These are phyloP conservation scores for Ceratocystis lukuohia DNA, from an alignment of 2,329 filamentous ascomycete species.

Conservation along the genomic window DNA sequence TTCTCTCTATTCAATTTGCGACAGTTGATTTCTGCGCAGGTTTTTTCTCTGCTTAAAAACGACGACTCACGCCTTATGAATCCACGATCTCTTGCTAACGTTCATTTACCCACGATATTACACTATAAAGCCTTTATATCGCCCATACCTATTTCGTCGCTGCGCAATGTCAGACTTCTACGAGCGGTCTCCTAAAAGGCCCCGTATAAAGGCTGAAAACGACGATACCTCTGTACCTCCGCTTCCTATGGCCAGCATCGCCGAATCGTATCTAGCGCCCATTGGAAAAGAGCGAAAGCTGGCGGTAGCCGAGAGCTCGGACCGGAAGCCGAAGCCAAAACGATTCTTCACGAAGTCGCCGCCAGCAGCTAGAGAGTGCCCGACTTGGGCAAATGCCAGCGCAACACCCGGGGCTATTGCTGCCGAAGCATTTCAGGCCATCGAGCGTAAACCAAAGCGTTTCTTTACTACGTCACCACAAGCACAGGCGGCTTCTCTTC, in stretches of 20 bases:
- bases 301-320: neutral
- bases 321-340: conserved; percentile 7
- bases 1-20: neutral
- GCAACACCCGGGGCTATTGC: too few species aligned
- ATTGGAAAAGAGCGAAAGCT: conserved; percentile 6
- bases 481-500: neutral
- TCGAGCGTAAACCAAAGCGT: neutral
- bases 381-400: too few species aligned
- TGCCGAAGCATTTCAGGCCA: neutral
- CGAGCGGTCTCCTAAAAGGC: conserved; percentile 14
- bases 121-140: neutral
- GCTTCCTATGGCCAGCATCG: neutral
- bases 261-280: conserved; percentile 16
- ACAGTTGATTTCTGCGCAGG: neutral
- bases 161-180: conserved; percentile 1
- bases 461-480: neutral
- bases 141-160: neutral
- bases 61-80: conserved; percentile 4
- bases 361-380: neutral
- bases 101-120: neutral
- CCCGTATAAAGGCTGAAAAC: conserved; percentile 5
- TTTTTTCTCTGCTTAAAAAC: neutral
- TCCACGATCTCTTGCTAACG: neutral
- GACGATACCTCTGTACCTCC: neutral
- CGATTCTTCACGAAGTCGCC: conserved; percentile 8